Percentiles rank a stretch among this genome's conserved stretches.
Conservation (phyloP, 1,139 yeast species). For the Zygotorulaspora mrakii region DNA sequence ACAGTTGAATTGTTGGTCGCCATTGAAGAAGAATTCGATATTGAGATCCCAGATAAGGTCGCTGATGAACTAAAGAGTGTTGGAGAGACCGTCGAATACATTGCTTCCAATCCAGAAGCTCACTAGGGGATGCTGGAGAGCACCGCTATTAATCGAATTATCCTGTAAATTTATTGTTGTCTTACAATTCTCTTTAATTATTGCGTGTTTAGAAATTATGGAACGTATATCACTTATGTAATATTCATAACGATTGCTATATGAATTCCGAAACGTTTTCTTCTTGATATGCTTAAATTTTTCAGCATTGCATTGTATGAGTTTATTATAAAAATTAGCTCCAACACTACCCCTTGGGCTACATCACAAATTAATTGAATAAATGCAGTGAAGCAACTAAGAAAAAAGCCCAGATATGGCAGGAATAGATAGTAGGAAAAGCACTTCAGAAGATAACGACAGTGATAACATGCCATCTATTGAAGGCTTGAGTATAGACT, state of each 20-base stretch:
- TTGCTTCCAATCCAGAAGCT: slow-evolving; percentile 41
- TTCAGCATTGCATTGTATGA: no score
- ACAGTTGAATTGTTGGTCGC: slow-evolving; percentile 70
- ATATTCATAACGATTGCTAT: slow-evolving; percentile 11
- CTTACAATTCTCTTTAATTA: slow-evolving; percentile 51
- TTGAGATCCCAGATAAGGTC: slow-evolving; percentile 61
- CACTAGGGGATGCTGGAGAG: slow-evolving; percentile 42
- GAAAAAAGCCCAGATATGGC: no score
- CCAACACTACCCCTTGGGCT: no score
- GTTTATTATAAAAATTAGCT: no score
- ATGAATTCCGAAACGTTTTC: not conserved
- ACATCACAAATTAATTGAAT: no score
- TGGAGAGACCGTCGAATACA: slow-evolving; percentile 63
- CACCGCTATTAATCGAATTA: slow-evolving; percentile 31
- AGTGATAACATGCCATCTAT: slow-evolving; percentile 1
- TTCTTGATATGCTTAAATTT: no score
- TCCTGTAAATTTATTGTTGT: slow-evolving; percentile 43
- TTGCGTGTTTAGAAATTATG: not conserved
- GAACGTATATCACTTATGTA: slow-evolving; percentile 8
- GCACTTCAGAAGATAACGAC: not conserved
- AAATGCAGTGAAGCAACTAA: no score
- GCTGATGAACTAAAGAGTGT: slow-evolving; percentile 68
- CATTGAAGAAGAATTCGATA: slow-evolving; percentile 66
- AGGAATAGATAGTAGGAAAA: not conserved
- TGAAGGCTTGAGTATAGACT: slow-evolving; percentile 1